Base-by-base conservation (phyloP, 768 basidiomycete genomes). In the Russula compacta region DNA sequence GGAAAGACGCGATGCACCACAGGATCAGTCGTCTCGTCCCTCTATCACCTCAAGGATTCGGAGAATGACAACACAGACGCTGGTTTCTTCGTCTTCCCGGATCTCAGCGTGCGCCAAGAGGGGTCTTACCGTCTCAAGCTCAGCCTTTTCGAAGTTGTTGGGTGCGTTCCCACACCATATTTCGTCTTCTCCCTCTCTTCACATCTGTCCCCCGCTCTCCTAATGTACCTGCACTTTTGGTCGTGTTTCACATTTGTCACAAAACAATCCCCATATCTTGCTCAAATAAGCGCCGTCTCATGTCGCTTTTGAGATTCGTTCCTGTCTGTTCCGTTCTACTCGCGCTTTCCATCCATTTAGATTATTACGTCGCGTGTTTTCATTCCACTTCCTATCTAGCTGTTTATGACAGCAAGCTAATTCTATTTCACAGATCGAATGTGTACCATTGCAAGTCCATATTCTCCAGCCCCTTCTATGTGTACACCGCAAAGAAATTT, bases 1-100 rank as follows among this genome's bases (percentile, higher is more conserved):
- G 92, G 92, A 17, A 86, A 92, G 67, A 95, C 90, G 53, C 81
- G 92, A 40, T 93, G 89, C 72, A 93, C 93, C 4, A 94, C 92
- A 0, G 95, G 94, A 38, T 88, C 84, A 3, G 89, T 92, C 36
- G 95, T 98, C 4, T 91, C 89, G 1, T 89, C 86, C 1, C 76
- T 98, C 11, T 97, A 95, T 70, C 93, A 95, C 69, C 79, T 97
- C 58, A 95, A 94, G 59, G 74, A 75, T 51, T 69, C 79, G 35
- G 83, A 86, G 64, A 79, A 83, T 64, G 74, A 76, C 56, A 79
- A 79, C 63, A 70, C 77, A 70, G 89, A 92, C 67, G 92, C 91
- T 8, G 94, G 92, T 0, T 94, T 95, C 76, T 98, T 98, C 69
- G 93, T 97, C 36, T 98, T 98, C 68, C 95, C 95, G 0, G 95